phyloP scores from a whole-genome alignment of 345 rosid genomes.

The Syzygium oleosum region DNA sequence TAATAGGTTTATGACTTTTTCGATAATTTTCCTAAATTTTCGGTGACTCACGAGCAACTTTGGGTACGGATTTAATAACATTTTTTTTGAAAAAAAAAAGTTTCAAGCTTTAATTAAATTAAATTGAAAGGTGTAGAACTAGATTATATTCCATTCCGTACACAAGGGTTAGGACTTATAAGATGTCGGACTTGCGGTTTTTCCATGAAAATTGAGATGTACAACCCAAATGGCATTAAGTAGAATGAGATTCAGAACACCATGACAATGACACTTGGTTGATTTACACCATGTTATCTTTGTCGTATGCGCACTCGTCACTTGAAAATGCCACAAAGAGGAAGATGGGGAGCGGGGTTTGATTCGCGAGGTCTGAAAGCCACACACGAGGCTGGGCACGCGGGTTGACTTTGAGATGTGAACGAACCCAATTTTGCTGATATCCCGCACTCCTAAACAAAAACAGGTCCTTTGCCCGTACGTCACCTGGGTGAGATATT shows the following conservation, averaged over 20 bases:
- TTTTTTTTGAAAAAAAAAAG: not conserved
- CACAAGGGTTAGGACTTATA: not conserved
- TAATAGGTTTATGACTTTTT: too few relatives aligned
- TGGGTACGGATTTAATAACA: not conserved
- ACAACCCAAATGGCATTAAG: not conserved
- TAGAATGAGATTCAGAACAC: not conserved
- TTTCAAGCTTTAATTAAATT: not conserved
- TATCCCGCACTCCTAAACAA: not conserved
- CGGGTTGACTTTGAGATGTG: not conserved
- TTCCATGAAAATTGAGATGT: not conserved
- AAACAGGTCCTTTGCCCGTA: not conserved
- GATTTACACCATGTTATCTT: not conserved
- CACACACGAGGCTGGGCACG: not conserved
- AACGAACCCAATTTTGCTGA: not conserved
- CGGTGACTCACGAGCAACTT: not conserved
- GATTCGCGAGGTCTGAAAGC: not conserved
- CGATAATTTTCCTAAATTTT: not conserved
- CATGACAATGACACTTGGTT: not conserved
- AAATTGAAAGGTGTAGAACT: not conserved
- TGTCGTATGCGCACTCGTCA: not conserved
- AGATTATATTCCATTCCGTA: not conserved
- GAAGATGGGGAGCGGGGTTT: not conserved
- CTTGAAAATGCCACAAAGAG: not conserved
- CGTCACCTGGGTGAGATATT: not conserved
- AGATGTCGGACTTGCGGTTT: not conserved